A percentile compares a stretch with the other conserved stretches of the same genome.
phyloP scores from a whole-genome alignment of 805 yeast species.

The Yamadazyma ubonensis region DNA sequence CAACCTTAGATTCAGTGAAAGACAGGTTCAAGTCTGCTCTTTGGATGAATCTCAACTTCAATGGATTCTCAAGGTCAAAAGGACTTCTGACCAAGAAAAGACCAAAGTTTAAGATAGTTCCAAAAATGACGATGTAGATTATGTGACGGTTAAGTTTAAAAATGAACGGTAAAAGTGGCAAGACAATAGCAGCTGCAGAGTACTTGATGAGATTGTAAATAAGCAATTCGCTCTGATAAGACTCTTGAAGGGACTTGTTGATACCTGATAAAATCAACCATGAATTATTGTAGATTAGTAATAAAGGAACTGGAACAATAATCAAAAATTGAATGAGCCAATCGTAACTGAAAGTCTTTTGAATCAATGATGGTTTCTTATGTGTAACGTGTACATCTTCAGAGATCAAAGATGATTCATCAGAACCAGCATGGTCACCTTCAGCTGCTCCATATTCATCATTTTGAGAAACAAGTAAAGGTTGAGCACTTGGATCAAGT shows the following conservation, averaged over 20 bases:
- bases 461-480: slow-evolving; percentile 25
- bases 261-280: slow-evolving; percentile 60
- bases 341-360: slow-evolving; percentile 60
- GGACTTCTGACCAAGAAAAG: slow-evolving; percentile 47
- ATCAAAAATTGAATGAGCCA: slow-evolving; percentile 77
- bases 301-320: slow-evolving; percentile 63
- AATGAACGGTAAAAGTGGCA: slow-evolving; percentile 65
- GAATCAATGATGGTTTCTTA: slow-evolving; percentile 13
- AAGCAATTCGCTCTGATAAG: slow-evolving; percentile 40
- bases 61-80: slow-evolving; percentile 60
- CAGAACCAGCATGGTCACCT: slow-evolving; percentile 11
- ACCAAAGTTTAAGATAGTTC: slow-evolving; percentile 21
- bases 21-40: slow-evolving; percentile 46
- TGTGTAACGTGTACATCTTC: slow-evolving; percentile 16
- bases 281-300: slow-evolving; percentile 54
- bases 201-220: slow-evolving; percentile 28
- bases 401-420: slow-evolving; percentile 25
- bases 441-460: slow-evolving; percentile 21
- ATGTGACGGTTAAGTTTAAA: slow-evolving; percentile 62
- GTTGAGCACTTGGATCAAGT: slow-evolving; percentile 19
- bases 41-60: slow-evolving; percentile 73
- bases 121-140: slow-evolving; percentile 26
- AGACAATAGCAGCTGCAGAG: slow-evolving; percentile 30
- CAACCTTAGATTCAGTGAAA: slow-evolving; percentile 35
- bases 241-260: slow-evolving; percentile 72